Base-by-base conservation (phyloP, 2,329 filamentous ascomycete genomes). In the Annulohypoxylon truncatum region DNA sequence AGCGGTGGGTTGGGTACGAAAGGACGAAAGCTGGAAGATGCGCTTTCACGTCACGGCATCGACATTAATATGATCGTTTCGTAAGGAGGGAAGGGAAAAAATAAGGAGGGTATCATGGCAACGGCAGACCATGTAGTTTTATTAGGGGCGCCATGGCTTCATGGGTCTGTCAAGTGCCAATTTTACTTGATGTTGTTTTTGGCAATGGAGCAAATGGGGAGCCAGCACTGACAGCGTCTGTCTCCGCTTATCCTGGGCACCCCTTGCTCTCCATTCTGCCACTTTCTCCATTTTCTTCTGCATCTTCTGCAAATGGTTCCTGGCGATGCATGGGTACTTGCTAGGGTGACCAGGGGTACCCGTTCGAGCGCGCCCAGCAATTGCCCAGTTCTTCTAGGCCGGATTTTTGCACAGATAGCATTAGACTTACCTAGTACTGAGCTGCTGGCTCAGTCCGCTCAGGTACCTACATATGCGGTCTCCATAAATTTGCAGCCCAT, bases 1-100 rank as follows among this genome's bases (percentile, higher is more conserved):
- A 92, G 90, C 90, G 90, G 90, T 90, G 76, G 80, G 84, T 77
- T 74, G 74, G 76, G 73, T 75, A 77, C 77, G 78, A 83, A 82
- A 82, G 77, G 81, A 82, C 80, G 82, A 85, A 84, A 84, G 82
- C 80, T 76, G 79, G 77, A 62, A 74, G 73, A 77, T 76, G 76
- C 77, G 76, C 77, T 79, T 79, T 80, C 81, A 80, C 79, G 80
- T 83, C 80, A 82, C 79, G 81, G 82, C 81, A 80, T 82, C 79
- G 83, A 83, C 81, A 83, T 84, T 80, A 75, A 76, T 77, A 82
- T 77, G 78, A 78, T 77, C 70, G 77, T 78, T 80, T 78, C 80
- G 81, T 81, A 75, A 77, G 71, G 77, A 77, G 77, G 72, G 74
- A 76, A 76, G 74, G 76, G 76, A 75, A 76, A 74, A 73, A 70